Conservation (phyloP, 345 rosid genomes). For the Moricandia arvensis region DNA sequence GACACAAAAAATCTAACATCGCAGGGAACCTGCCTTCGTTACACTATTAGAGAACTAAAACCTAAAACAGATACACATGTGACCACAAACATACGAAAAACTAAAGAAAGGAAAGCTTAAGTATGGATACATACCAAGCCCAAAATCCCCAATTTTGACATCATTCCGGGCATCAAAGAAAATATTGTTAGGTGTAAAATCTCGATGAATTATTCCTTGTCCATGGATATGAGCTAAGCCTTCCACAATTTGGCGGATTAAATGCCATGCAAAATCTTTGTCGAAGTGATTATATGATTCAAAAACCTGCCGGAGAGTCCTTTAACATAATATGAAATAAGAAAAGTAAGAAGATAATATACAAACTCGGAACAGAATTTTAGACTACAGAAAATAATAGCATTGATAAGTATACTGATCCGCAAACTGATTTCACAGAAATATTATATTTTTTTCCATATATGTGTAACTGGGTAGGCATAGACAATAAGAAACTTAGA, state of each 20-base stretch:
- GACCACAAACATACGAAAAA: conserved; percentile 13
- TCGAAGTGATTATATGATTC: conserved; percentile 85
- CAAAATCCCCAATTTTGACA: conserved; percentile 95
- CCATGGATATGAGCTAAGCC: conserved; percentile 95
- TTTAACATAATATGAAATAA: conserved; percentile 32
- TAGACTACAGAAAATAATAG: not conserved
- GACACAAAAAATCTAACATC: conserved; percentile 9
- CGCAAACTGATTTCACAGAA: not conserved
- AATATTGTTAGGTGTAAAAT: conserved; percentile 89
- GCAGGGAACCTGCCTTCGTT: conserved; percentile 8
- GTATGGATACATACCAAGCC: conserved; percentile 62
- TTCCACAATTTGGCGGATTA: conserved; percentile 89
- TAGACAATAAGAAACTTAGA: not conserved
- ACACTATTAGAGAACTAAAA: not conserved
- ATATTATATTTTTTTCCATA: not conserved
- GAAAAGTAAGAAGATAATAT: conserved; percentile 17
- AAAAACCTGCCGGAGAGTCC: conserved; percentile 87
- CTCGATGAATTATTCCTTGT: conserved; percentile 97
- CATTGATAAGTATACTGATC: not conserved
- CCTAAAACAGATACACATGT: conserved; percentile 3
- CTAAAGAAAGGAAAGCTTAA: conserved; percentile 13
- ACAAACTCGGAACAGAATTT: conserved; percentile 7
- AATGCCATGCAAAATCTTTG: conserved; percentile 82
- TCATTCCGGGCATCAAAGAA: conserved; percentile 95
- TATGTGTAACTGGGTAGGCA: conserved; percentile 3